Evolutionary conservation across 2,329 filamentous ascomycete species (phyloP), one percentile per base, ranked within the genome.

Genomic region (Aphanocladium album): DNA sequence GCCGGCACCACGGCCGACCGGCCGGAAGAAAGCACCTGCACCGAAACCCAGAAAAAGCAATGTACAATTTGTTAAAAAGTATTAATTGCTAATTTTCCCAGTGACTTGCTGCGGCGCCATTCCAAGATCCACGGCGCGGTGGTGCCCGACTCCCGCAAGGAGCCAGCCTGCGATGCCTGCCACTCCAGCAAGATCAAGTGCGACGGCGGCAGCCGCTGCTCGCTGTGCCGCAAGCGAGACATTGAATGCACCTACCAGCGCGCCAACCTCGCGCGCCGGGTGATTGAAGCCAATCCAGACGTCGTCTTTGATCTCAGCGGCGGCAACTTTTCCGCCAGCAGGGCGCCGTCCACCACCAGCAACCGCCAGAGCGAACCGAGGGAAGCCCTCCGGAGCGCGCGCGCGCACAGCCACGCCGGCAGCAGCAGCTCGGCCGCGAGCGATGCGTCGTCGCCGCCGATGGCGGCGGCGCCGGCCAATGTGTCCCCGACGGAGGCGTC

Each of bases 121-220:
- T 62, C 67, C 9, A 68, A 73, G 6, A 74, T 76, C 64, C 73
- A 72, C 51, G 67, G 65, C 43, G 67, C 69, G 1, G 62, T 68
- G 1, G 63, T 65, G 2, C 69, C 71, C 6, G 70, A 72, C 30
- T 67, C 69, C 5, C 70, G 76, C 50, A 71, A 71, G 25, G 74
- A 73, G 30, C 69, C 71, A 8, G 77, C 78, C 11, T 80, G 78
- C 53, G 71, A 77, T 63, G 69, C 73, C 7, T 80, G 77, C 30
- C 77, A 77, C 52, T 67, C 72, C n/a, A 77, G 74, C 62, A 80
- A 79, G 66, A 77, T 74, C 2, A 78, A 76, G 62, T 79, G 77
- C 54, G 73, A 77, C 60, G 77, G 77, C 1, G 73, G 74, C 14
- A 60, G 66, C 1, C 70, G 69, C 25, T 79, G 77, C 49, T 70